A percentile compares a stretch with the other conserved stretches of the same genome.
These are phyloP conservation scores for Saccharomycopsis sp. DNA, from an alignment of 805 yeast genomes.

Conservation along the genomic window DNA sequence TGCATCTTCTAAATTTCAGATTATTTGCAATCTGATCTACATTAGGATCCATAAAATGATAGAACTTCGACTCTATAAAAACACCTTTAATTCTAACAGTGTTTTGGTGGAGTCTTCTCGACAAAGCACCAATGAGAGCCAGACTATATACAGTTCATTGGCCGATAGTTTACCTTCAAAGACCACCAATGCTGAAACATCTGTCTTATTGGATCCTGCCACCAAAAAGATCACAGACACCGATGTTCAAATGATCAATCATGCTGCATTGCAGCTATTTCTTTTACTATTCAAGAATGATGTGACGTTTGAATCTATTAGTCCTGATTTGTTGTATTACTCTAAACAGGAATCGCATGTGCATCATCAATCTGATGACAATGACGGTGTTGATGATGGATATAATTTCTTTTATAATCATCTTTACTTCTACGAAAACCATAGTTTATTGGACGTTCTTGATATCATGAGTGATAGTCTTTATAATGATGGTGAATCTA, in stretches of 20 bases:
- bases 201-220: not conserved
- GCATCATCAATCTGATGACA: not conserved
- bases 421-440: not conserved
- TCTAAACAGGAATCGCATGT: not conserved
- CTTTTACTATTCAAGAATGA: not conserved
- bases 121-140: not conserved
- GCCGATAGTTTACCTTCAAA: not conserved
- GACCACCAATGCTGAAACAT: not conserved
- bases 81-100: not conserved
- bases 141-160: not conserved
- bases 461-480: not conserved
- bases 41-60: not conserved
- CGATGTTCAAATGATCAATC: not conserved
- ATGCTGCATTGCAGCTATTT: conserved; percentile 1
- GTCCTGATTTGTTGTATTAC: not conserved
- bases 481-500: not conserved
- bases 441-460: not conserved
- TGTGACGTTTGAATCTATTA: not conserved
- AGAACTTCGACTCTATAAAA: not conserved
- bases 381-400: not conserved
- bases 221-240: not conserved
- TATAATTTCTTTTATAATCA: not conserved
- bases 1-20: conserved; percentile 16
- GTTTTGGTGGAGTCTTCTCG: not conserved
- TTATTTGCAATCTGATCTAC: not conserved